Evolutionary conservation across 768 basidiomycete species (phyloP).

Genomic region (Kockovaella imperatae): DNA sequence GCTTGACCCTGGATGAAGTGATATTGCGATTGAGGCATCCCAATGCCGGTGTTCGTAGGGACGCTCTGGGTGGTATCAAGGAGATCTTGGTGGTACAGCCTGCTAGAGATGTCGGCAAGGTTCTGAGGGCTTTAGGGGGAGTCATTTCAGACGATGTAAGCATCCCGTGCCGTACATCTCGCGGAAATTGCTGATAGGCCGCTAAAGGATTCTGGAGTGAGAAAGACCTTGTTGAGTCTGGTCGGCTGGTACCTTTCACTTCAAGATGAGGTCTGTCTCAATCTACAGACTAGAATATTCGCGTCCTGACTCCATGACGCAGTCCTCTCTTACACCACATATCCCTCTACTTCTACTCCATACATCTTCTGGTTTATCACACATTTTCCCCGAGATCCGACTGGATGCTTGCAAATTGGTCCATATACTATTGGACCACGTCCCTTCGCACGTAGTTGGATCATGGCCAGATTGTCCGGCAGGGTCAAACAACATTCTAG

Average conservation of each 20-base stretch:
- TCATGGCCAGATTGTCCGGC: constrained; percentile 55
- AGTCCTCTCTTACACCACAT: constrained; percentile 71
- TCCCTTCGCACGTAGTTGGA: constrained; percentile 60
- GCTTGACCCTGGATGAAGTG: constrained; percentile 68
- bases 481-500: constrained; percentile 25
- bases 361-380: constrained; percentile 79
- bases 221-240: constrained; percentile 63
- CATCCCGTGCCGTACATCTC: constrained; percentile 2
- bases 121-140: constrained; percentile 46
- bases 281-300: not conserved
- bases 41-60: constrained; percentile 65
- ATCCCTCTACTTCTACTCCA: constrained; percentile 70
- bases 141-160: constrained; percentile 74
- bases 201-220: constrained; percentile 65
- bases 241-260: constrained; percentile 65
- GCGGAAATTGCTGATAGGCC: not conserved
- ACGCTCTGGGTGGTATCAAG: constrained; percentile 47
- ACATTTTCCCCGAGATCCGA: constrained; percentile 90
- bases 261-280: constrained; percentile 51
- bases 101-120: constrained; percentile 33
- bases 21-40: constrained; percentile 75
- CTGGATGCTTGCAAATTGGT: constrained; percentile 79
- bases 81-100: constrained; percentile 22
- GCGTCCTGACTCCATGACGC: constrained; percentile 3
- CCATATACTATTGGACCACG: constrained; percentile 61